A percentile compares a stretch with the other conserved stretches of the same genome.
These are phyloP conservation scores for Umbelopsis vinacea DNA, from an alignment of 192 early-diverging fungal genomes.

Conservation along the genomic window DNA sequence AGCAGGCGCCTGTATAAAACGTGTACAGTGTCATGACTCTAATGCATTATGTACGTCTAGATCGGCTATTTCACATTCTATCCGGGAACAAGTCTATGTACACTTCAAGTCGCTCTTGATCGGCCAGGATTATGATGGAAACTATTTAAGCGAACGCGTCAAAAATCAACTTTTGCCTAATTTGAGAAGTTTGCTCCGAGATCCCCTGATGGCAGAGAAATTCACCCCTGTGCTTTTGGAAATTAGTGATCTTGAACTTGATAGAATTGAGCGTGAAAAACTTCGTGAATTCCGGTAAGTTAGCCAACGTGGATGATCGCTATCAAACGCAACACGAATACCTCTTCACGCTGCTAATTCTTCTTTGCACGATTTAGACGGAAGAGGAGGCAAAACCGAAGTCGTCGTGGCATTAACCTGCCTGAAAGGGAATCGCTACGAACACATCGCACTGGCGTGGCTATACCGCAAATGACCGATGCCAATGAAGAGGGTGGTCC, in stretches of 20 bases:
- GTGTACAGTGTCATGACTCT: background rate
- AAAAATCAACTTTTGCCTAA: slow-evolving; percentile 70
- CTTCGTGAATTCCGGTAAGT: slow-evolving; percentile 51
- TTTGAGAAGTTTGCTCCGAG: slow-evolving; percentile 54
- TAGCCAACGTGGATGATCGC: background rate
- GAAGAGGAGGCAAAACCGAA: slow-evolving; percentile 77
- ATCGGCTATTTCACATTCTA: slow-evolving; percentile 89
- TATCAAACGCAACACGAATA: no score
- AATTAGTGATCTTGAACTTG: slow-evolving; percentile 70
- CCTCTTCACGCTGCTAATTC: no score
- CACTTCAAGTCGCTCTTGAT: slow-evolving; percentile 84
- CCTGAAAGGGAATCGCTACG: slow-evolving; percentile 74
- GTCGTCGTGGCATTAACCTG: slow-evolving; percentile 64
- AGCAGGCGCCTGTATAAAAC: background rate
- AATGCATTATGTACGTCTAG: slow-evolving; percentile 36
- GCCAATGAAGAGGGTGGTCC: background rate
- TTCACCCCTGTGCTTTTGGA: slow-evolving; percentile 71
- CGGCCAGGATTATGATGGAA: slow-evolving; percentile 77
- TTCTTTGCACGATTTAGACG: slow-evolving; percentile 55
- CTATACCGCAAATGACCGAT: slow-evolving; percentile 36
- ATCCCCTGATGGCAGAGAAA: slow-evolving; percentile 49
- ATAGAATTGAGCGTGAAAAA: slow-evolving; percentile 83
- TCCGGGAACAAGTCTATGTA: slow-evolving; percentile 91
- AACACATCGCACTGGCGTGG: slow-evolving; percentile 60
- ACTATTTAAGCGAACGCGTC: slow-evolving; percentile 74